A percentile compares a stretch with the other conserved stretches of the same genome.
These are phyloP conservation scores for Pyricularia pennisetigena DNA, from an alignment of 2,329 filamentous ascomycete species.

Conservation along the genomic window DNA sequence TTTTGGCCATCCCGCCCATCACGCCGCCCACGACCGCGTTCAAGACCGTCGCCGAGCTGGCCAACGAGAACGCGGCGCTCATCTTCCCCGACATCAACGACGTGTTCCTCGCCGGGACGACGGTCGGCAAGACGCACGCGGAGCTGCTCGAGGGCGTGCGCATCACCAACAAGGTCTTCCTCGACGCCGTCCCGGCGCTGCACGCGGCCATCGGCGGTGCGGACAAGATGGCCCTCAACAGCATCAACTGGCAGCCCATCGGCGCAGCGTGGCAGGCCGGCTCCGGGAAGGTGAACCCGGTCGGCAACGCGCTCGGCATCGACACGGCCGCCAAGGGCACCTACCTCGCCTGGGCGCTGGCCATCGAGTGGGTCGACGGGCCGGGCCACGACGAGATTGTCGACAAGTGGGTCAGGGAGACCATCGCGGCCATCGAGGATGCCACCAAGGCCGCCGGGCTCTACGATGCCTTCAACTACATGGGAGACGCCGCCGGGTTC, in stretches of 20 bases:
- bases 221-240: slow-evolving; percentile 19
- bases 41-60: background rate
- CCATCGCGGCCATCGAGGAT: slow-evolving; percentile 15
- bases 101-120: slow-evolving; percentile 1
- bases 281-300: slow-evolving; percentile 8
- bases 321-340: slow-evolving; percentile 10
- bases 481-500: slow-evolving; percentile 30
- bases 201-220: slow-evolving; percentile 4
- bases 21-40: background rate
- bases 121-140: slow-evolving; percentile 7
- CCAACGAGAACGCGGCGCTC: background rate
- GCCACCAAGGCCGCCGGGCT: slow-evolving; percentile 18
- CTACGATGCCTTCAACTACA: slow-evolving; percentile 24
- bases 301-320: slow-evolving; percentile 31
- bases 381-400: slow-evolving; percentile 20
- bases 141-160: slow-evolving; percentile 6
- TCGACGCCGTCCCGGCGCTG: slow-evolving; percentile 6
- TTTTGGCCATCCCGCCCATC: background rate
- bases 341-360: background rate
- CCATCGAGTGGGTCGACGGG: slow-evolving; percentile 13
- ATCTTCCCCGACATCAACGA: background rate
- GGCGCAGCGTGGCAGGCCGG: background rate
- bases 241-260: slow-evolving; percentile 13
- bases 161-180: slow-evolving; percentile 3
- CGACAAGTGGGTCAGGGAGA: slow-evolving; percentile 10